A percentile compares a stretch with the other conserved stretches of the same genome.
Conservation (phyloP, 345 rosid genomes). For the Alliaria petiolata region DNA sequence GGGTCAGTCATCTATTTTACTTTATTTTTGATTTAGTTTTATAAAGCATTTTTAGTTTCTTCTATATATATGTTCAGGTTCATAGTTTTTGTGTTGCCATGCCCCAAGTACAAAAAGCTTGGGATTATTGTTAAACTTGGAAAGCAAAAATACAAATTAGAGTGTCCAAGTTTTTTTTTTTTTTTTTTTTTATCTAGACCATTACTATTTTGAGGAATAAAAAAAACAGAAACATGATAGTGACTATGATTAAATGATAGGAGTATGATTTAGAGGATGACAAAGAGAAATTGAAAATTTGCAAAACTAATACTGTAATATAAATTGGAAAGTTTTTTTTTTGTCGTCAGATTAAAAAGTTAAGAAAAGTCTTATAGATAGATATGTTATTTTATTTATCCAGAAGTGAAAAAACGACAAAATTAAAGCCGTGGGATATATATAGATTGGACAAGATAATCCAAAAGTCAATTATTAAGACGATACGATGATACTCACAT, state of each 20-base stretch:
- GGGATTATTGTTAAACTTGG: background rate
- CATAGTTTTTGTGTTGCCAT: background rate
- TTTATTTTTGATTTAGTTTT: background rate
- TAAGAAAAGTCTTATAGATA: background rate
- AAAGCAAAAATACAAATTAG: background rate
- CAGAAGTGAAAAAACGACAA: constrained; percentile 2
- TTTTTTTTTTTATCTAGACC: background rate
- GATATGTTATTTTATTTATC: background rate
- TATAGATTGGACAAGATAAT: too few relatives aligned
- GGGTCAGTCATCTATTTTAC: constrained; percentile 41
- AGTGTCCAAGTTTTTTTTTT: too few relatives aligned
- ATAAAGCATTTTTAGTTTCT: background rate
- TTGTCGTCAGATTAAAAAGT: background rate
- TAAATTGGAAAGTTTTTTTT: background rate
- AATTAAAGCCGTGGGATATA: background rate
- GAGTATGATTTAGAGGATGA: too few relatives aligned
- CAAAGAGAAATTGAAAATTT: background rate
- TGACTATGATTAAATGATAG: background rate
- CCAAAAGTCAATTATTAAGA: too few relatives aligned
- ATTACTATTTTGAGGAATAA: background rate
- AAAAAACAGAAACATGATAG: background rate
- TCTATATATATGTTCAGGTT: background rate
- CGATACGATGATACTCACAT: too few relatives aligned
- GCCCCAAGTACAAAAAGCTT: background rate
- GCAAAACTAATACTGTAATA: background rate